Percentiles rank a stretch among this genome's conserved stretches.
These are phyloP conservation scores for Papiliotrema laurentii DNA, from an alignment of 1,284 basidiomycete species.

Conservation along the genomic window DNA sequence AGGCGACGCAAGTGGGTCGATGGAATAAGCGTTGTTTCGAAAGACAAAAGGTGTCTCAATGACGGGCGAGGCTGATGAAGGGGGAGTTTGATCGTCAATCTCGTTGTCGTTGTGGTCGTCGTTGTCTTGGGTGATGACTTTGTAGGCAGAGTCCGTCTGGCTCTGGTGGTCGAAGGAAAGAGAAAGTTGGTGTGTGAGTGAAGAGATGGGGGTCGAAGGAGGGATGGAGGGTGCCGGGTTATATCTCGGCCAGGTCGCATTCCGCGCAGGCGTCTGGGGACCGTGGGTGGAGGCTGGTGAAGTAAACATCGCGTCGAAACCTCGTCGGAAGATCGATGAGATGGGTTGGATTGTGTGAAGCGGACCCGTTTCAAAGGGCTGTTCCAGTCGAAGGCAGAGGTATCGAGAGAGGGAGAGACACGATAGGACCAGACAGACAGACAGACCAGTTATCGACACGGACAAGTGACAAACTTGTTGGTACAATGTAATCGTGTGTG, in stretches of 20 bases:
- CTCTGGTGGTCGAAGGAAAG: no score
- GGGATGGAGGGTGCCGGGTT: neutral
- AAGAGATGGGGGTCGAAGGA: neutral
- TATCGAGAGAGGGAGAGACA: slow-evolving; percentile 2
- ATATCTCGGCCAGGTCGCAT: slow-evolving; percentile 4
- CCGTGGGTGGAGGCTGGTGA: no score
- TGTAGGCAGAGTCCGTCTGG: no score
- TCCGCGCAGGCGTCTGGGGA: neutral
- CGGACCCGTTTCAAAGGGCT: no score
- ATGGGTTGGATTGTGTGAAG: neutral
- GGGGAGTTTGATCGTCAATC: neutral
- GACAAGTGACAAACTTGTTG: no score
- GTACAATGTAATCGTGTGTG: no score
- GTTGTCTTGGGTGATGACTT: no score
- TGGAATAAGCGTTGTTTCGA: neutral
- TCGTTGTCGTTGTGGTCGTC: neutral
- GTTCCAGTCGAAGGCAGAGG: neutral
- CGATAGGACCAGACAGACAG: neutral
- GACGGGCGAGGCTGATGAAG: neutral
- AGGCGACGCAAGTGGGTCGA: neutral
- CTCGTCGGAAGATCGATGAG: neutral
- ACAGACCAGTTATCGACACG: neutral
- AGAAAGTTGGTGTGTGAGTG: neutral
- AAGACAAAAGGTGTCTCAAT: neutral
- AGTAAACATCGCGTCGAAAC: neutral